Evolutionary conservation across 1,284 basidiomycete genomes (phyloP), one percentile per base, ranked within the genome.

Genomic region (Singerocomus rubriflavus): DNA sequence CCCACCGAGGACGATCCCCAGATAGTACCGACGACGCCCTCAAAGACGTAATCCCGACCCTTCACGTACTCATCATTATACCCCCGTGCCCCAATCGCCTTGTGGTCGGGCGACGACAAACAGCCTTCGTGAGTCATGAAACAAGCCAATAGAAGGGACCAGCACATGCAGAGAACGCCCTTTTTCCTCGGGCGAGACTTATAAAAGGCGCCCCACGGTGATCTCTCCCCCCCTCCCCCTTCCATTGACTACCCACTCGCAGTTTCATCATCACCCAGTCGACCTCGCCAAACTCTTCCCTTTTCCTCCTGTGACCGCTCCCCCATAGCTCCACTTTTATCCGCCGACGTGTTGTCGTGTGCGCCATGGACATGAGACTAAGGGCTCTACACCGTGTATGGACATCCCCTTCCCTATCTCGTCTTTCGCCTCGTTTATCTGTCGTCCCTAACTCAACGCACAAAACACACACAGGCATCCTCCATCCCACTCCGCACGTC

Each of bases 21-120:
- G 29, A 32, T 29, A 41, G n/a, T 26, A 16, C 33, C 26, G 16
- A 29, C 51, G 45, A 41, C 35, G 21, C 50, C 8, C 35, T 48
- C 35, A 14, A 34, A 48, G 53, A 62, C 59, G 59, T 66, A 60
- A 64, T 51, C 26, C n/a, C 17, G 6, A 26, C 39, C 6, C 39
- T 27, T 45, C 40, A 33, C 36, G 32, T 29, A 26, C n/a, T 27
- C 29, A 35, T 37, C 37, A 21, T 13, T 31, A 21, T 44, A 43
- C 37, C 44, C 59, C 51, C 57, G 11, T 46, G 41, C 52, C 63
- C 51, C 59, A 48, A 63, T 67, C 57, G 44, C 53, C 53, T 54
- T 47, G 40, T 39, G 55, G 44, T 40, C 38, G 31, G 38, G 45
- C 5, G 33, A 30, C 38, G 42, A 40, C 14, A 48, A 38, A 35